Percentiles rank a stretch among this genome's conserved stretches.
These are phyloP conservation scores for Chaetomium cochliodes DNA, from an alignment of 495 filamentous ascomycete species.

Conservation along the genomic window DNA sequence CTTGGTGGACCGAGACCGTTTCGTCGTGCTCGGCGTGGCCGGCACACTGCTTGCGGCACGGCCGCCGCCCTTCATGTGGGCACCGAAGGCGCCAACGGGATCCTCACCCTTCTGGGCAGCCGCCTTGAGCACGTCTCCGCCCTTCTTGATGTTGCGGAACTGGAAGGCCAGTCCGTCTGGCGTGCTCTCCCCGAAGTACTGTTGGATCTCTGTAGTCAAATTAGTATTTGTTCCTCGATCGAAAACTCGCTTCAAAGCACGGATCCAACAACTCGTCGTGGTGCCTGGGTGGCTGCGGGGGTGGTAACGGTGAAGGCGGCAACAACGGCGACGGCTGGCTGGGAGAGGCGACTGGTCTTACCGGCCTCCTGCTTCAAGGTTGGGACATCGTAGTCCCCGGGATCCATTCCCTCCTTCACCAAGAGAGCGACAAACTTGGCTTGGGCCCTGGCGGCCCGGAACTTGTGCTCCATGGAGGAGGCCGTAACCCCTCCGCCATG, in stretches of 20 bases:
- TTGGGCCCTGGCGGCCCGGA: constrained; percentile 43
- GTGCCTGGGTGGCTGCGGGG: background rate
- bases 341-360: constrained; percentile 15
- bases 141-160: constrained; percentile 46
- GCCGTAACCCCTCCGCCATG: constrained; percentile 37
- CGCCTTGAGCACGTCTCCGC: constrained; percentile 38
- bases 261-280: background rate
- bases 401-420: constrained; percentile 47
- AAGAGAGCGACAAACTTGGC: constrained; percentile 45
- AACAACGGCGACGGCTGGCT: background rate
- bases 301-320: background rate
- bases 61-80: constrained; percentile 1
- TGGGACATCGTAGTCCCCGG: constrained; percentile 1
- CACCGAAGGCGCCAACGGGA: constrained; percentile 28
- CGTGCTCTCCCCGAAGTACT: constrained; percentile 46
- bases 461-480: constrained; percentile 45
- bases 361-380: constrained; percentile 10
- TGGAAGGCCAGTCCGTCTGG: constrained; percentile 47
- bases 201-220: constrained; percentile 41
- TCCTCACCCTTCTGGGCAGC: constrained; percentile 36
- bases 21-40: constrained; percentile 3
- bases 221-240: constrained; percentile 7
- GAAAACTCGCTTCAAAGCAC: background rate
- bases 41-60: constrained; percentile 2
- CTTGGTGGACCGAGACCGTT: constrained; percentile 14